Evolutionary conservation across 768 basidiomycete species (phyloP).

Genomic region (Lactarius psammicola): DNA sequence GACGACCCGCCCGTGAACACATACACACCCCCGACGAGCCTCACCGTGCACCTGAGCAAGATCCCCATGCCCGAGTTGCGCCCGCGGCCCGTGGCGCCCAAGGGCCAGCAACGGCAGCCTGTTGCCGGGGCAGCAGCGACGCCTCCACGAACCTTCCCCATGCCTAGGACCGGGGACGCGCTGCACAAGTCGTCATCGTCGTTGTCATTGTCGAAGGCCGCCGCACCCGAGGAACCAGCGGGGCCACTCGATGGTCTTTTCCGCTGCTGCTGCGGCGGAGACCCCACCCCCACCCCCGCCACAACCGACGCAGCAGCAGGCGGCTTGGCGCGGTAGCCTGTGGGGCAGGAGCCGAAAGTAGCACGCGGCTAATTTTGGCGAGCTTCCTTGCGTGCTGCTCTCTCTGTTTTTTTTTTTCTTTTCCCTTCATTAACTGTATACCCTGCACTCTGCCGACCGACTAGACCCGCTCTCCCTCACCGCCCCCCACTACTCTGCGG

Average conservation of each 20-base stretch:
- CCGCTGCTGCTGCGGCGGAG: background rate
- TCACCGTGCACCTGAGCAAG: conserved; percentile 79
- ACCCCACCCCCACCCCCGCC: background rate
- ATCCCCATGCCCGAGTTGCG: conserved; percentile 83
- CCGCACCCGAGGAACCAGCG: background rate
- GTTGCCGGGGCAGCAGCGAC: conserved; percentile 82
- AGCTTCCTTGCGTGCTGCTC: background rate
- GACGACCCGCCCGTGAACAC: conserved; percentile 43
- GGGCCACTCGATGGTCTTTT: background rate
- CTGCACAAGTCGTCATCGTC: background rate
- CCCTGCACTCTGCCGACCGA: background rate
- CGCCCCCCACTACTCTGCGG: no score
- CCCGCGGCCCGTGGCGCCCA: conserved; percentile 44
- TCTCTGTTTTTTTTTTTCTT: background rate
- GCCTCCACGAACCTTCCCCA: conserved; percentile 16
- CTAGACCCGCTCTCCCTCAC: no score
- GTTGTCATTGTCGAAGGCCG: background rate
- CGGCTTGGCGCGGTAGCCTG: background rate
- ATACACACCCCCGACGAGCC: conserved; percentile 66
- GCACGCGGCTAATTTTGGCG: background rate
- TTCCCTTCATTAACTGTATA: background rate
- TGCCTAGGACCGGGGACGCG: background rate
- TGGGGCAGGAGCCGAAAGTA: conserved; percentile 17
- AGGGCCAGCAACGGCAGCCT: conserved; percentile 63
- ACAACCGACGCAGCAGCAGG: background rate